Base-by-base conservation (phyloP, 768 basidiomycete genomes). In the Imleria badia region DNA sequence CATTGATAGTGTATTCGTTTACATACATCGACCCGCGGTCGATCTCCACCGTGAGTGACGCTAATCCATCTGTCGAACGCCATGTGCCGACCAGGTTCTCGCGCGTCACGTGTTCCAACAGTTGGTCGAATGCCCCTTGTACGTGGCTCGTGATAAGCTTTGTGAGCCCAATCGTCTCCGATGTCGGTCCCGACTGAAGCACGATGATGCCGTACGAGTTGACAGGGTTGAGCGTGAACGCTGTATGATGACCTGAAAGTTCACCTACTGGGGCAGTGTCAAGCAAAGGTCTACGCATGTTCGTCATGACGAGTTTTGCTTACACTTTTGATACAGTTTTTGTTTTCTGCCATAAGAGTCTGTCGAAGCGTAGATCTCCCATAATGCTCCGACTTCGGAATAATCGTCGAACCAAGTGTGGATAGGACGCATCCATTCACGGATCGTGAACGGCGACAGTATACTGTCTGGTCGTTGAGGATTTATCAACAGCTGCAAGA, bases 401-500 rank as follows among this genome's bases (percentile, higher is more conserved):
- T 66, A 69, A 33, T 64, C 72, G 44, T 70, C 61, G 30, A 69
- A 72, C 77, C 75, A 78, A 1, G 63, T 61, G 47, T 74, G 70
- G 29, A 73, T 41, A 4, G 76, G 77, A 5, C 72, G 66, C 40
- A 79, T 63, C 78, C 77, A 78, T 61, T 76, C 78, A 7, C 71
- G 66, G n/a, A 77, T 50, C 14, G 73, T 72, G 17, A 60, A 60
- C 1, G 63, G 45, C 9, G 77, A 69, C 11, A 77, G 45, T 19
- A 77, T 55, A 14, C 73, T 70, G 23, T 72, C 71, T 19, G 62
- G 62, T 19, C 51, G 65, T 30, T 33, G 59, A 12, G 81, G 78
- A 36, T 80, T 72, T 26, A 83, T 69, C 42, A 83, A 60, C 5
- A 74, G 72, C 49, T 75, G 74, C 72, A 78, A 78, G 43, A 80